Conservation (phyloP, 192 early-diverging fungal species). For the Linnemannia elongata region DNA sequence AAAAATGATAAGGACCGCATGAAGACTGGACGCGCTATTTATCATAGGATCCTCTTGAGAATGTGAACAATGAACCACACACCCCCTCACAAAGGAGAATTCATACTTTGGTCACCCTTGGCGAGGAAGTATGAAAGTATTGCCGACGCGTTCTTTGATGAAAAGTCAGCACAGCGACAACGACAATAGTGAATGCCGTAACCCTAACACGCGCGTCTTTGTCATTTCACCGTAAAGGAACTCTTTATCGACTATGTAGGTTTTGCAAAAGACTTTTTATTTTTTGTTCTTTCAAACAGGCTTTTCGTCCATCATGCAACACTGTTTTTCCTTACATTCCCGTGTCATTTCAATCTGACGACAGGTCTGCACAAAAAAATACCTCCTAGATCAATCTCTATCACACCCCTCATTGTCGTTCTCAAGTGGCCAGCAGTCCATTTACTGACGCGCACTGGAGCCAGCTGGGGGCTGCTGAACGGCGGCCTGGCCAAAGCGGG, state of each 20-base stretch:
- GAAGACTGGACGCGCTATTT: no score
- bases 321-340: background rate
- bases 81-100: no score
- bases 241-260: background rate
- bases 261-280: background rate
- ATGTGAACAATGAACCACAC: no score
- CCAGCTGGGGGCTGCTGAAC: conserved; percentile 42
- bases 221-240: no score
- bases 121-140: no score
- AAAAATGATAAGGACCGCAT: no score
- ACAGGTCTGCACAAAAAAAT: background rate
- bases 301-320: no score
- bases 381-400: background rate
- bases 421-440: no score
- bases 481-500: conserved; percentile 44
- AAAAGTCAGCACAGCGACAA: background rate
- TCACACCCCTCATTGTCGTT: background rate
- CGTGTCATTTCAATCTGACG: background rate
- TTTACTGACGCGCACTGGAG: conserved; percentile 30
- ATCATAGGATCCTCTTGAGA: no score
- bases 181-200: background rate
- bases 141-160: background rate
- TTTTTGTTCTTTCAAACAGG: background rate
- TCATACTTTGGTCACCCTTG: no score
- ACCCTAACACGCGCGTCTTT: background rate